Evolutionary conservation across 2,329 filamentous ascomycete species (phyloP), one percentile per base, ranked within the genome.

Genomic region (Fusarium sulawesiense): DNA sequence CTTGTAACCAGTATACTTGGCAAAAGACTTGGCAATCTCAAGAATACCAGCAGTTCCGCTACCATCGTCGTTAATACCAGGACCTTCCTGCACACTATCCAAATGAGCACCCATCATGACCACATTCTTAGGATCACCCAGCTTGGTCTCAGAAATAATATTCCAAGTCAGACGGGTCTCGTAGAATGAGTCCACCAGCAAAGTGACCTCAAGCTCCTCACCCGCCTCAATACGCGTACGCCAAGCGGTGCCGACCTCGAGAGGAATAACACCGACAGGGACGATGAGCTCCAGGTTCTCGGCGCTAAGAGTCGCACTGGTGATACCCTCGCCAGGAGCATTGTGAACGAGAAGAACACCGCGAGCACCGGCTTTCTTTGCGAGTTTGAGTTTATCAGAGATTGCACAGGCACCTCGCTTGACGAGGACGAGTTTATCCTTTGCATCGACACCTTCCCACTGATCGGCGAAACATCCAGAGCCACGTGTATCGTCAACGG

Each of bases 261-360:
- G 71, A 8, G 76, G 70, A 34, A 83, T 77, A 2, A 81, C 76
- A 11, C 76, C 81, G 7, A 80, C 78, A 12, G 82, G 79, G 12
- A 79, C 75, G 7, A 82, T 73, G 20, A 75, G 70, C 10, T 76
- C 76, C 29, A 78, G 66, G 71, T 80, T 81, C 69, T 79, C 78
- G 1, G 80, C 80, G 20, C 85, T 83, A 4, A 91, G 81, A 0
- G 88, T 90, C 10, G 87, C 88, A 25, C 80, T 78, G 3, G 83
- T 76, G 6, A 80, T 76, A n/a, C 65, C 55, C 12, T 74, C 68
- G 1, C 86, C 88, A 1, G 83, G 79, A 4, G 79, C 81, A 66
- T 91, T 89, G 82, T 92, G 88, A 76, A 89, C 91, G 51, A 92
- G 82, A 30, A 92, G 78, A 1, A 85, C 82, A 42, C 78, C 83